Conservation (phyloP, 2,329 filamentous ascomycete species). For the Seiridium cupressi region DNA sequence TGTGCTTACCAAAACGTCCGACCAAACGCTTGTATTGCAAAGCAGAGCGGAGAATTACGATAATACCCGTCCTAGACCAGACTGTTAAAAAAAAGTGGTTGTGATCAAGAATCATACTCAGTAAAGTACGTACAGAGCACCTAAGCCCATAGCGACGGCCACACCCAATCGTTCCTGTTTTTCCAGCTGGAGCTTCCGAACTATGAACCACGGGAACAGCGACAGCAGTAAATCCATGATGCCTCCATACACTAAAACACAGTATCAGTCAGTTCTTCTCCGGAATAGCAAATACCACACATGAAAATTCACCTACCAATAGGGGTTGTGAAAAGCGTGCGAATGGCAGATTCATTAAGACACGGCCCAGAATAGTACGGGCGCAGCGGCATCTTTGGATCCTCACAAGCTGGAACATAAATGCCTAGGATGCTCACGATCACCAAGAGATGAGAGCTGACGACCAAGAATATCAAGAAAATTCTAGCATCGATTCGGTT, state of each 20-base stretch:
- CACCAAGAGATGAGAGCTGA: not conserved
- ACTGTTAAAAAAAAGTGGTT: not conserved
- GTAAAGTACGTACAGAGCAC: not conserved
- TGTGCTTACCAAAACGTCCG: not conserved
- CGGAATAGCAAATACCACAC: not conserved
- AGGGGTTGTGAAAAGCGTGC: not conserved
- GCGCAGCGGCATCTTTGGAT: not conserved
- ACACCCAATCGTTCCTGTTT: constrained; percentile 1
- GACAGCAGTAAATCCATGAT: constrained; percentile 2
- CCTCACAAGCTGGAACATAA: not conserved
- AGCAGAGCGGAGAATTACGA: not conserved
- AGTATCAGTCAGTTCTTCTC: not conserved
- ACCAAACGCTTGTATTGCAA: constrained; percentile 1
- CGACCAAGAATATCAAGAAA: not conserved
- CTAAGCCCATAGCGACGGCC: constrained; percentile 1
- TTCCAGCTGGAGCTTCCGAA: not conserved
- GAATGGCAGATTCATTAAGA: not conserved
- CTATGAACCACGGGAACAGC: not conserved
- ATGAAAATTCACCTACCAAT: not conserved
- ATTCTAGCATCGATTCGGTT: not conserved
- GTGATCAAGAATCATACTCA: not conserved
- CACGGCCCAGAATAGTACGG: not conserved
- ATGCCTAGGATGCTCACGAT: not conserved
- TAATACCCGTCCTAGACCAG: not conserved
- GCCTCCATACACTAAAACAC: not conserved